These are phyloP conservation scores for Plenodomus tracheiphilus DNA, from an alignment of 2,329 filamentous ascomycete species.

Conservation along the genomic window DNA sequence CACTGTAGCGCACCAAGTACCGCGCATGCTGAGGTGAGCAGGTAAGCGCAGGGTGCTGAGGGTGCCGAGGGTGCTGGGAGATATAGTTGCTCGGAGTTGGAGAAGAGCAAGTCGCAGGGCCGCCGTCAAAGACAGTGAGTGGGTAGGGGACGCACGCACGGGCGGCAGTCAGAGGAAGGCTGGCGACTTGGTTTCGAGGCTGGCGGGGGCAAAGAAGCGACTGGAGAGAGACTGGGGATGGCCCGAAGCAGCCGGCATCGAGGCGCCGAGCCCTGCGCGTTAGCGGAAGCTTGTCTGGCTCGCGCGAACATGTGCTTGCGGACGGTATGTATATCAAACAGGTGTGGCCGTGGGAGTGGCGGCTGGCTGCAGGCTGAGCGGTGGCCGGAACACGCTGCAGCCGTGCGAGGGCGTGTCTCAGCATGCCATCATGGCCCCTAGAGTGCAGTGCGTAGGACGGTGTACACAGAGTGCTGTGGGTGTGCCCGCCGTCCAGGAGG, in stretches of 20 bases:
- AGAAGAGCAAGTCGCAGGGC: too few species aligned
- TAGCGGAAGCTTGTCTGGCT: conserved; percentile 31
- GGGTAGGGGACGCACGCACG: background rate
- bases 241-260: background rate
- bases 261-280: conserved; percentile 5
- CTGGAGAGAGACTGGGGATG: conserved; percentile 9
- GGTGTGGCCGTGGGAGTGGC: too few species aligned
- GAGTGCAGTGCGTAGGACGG: too few species aligned
- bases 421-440: too few species aligned
- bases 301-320: conserved; percentile 7
- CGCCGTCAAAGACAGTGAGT: too few species aligned
- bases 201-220: conserved; percentile 18
- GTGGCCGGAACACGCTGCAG: background rate
- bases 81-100: too few species aligned
- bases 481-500: too few species aligned
- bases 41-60: background rate
- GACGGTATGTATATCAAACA: too few species aligned
- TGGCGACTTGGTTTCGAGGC: conserved; percentile 13
- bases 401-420: background rate
- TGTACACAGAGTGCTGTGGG: background rate
- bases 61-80: background rate
- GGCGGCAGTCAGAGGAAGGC: background rate
- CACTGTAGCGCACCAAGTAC: conserved; percentile 7
- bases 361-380: too few species aligned
- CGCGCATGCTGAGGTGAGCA: conserved; percentile 18